These are phyloP conservation scores for Eruca vesicaria DNA, from an alignment of 441 rosid species.

Conservation along the genomic window DNA sequence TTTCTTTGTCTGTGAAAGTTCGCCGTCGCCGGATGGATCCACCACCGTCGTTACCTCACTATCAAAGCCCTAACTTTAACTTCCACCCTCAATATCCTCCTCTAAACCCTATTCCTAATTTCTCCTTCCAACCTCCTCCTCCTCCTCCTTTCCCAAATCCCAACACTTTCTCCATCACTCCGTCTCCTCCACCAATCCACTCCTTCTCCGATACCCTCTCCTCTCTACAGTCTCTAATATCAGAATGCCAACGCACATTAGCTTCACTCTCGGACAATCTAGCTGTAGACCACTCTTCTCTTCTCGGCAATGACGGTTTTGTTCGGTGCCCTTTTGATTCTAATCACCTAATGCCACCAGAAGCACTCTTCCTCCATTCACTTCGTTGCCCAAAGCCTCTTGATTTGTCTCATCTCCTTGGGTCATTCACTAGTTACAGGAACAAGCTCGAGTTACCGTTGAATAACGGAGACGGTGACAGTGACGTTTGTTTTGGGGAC, in stretches of 20 bases:
- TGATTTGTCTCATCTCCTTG: conserved; percentile 35
- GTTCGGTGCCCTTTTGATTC: too few species aligned
- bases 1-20: background rate
- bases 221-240: conserved; percentile 42
- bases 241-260: conserved; percentile 45
- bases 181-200: conserved; percentile 25
- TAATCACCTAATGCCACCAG: conserved; percentile 71
- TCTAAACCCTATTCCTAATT: conserved; percentile 28
- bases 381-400: conserved; percentile 61
- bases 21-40: conserved; percentile 35
- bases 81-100: too few species aligned
- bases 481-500: conserved; percentile 46
- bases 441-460: conserved; percentile 37
- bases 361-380: conserved; percentile 69
- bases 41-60: conserved; percentile 29
- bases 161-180: conserved; percentile 22
- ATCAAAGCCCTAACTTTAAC: too few species aligned
- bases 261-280: too few species aligned
- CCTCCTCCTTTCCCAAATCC: too few species aligned
- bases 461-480: background rate
- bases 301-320: too few species aligned
- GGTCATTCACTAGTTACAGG: conserved; percentile 41
- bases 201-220: conserved; percentile 52
- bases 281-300: too few species aligned
- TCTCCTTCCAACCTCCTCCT: conserved; percentile 16